Evolutionary conservation across 2,329 filamentous ascomycete genomes (phyloP), one percentile per base, ranked within the genome.

Genomic region (Onygenales sp.): DNA sequence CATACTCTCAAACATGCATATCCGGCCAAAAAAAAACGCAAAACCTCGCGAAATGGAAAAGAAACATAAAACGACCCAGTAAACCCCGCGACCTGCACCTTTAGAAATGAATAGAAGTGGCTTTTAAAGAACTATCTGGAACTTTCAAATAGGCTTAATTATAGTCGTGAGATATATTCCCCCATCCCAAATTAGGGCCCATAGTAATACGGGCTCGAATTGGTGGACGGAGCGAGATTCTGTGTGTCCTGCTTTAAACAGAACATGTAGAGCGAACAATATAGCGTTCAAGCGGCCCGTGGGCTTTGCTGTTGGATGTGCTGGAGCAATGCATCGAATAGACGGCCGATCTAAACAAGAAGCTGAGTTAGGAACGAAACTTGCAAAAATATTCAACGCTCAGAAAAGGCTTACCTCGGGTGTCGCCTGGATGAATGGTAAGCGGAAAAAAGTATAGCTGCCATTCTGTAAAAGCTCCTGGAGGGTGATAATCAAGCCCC

Each of bases 401-500:
- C 17, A 46, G 3, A 17, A 2, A 32, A 32, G 43, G 60, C 68
- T 69, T 77, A 94, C 90, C 77, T 96, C 90, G 59, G 90, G 90
- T 61, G 86, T 83, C 60, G 85, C 81, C 75, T 95, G 94, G 72
- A 97, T 87, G 64, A 95, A 96, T 31, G 89, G 87, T 60, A 95
- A 78, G 50, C 93, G 88, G 76, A 94, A 97, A 77, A 98, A 95
- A 65, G 84, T 84, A 70, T 92, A 94, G 66, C 84, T 88, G 52
- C 87, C 85, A 67, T 95, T 96, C 77, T 95, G 94, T 60, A 95
- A 78, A 54, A 98, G 79, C 74, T 97, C 93, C 58, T 93, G 75
- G 57, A 95, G 80, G 38, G 90, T 92, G 58, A 91, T 85, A 67
- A 96, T 85, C 43, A 98, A 75, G 10, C 94, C 94, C 92, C 92